Evolutionary conservation across 2,329 filamentous ascomycete genomes (phyloP), one percentile per base, ranked within the genome.

Genomic region (Colletotrichum endophyticum): DNA sequence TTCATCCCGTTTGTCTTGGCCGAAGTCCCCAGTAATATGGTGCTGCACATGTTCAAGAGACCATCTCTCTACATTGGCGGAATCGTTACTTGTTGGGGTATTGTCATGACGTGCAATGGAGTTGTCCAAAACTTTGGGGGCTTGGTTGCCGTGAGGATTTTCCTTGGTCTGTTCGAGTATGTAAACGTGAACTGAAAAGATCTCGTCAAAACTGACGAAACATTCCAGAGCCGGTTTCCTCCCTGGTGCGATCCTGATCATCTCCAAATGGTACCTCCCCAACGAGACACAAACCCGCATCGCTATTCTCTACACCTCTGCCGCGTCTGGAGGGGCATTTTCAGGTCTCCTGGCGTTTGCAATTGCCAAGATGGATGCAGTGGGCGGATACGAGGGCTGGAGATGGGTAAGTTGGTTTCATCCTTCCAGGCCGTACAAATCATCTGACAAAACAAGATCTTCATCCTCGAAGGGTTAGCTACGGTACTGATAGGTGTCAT

Each of bases 1-100:
- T 94, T 93, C 80, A 87, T 93, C 79, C 88, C 89, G 6, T 94
- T 93, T 80, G 92, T 94, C 12, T 53, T 81, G n/a, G 78, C 78
- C 62, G 83, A 87, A 66, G 81, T 85, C 0, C 85, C 84, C 1
- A 86, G 84, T 68, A 87, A 87, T 73, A 83, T 86, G 80, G 69
- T 87, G 2, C 81, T 87, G 11, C 82, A 80, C 74, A 81, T 80
- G 74, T 83, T 85, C 70, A 83, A 87, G 57, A 83, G 84, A 28
- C 88, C 88, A 0, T 86, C 86, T 2, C 79, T 85, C 13, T 89
- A 88, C 78, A 85, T 89, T 75, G 82, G 84, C 36, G 72, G 79
- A 0, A 80, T 85, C 5, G 86, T 83, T 61, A 78, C 81, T 28
- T 75, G 79, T 3, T 86, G 85, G 85, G 85, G 85, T 4, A 79